Base-by-base conservation (phyloP, 148 eudicot genomes). In the Polygonum aviculare region DNA sequence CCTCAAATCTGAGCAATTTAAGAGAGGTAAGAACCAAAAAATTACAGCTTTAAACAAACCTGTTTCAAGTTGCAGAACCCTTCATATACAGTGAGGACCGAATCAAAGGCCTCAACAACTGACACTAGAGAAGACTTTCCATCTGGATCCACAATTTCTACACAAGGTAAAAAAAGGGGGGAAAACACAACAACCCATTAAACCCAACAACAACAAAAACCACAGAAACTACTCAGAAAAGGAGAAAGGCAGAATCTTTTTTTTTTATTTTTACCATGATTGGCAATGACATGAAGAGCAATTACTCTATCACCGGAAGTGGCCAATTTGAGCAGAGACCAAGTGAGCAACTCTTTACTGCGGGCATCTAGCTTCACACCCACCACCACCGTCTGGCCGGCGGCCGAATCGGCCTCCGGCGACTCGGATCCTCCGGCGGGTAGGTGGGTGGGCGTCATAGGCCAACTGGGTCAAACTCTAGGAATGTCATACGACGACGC, bases 51-150 rank as follows among this genome's bases (percentile, higher is more conserved):
- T 18, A 72, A 77, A 80, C 50, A 50, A 36, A 94, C 98, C 95
- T 94, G 97, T 79, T 90, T 94, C 35, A 94, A 84, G 84, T 87
- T 91, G 82, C 98, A 90, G 82, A 94, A 94, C 12, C 93, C 98
- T 85, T 94, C 93, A 78, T 90, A 92, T 21, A 91, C 93, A 19
- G 87, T 87, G 78, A 94, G 85, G 77, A 94, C 81, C 31, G 93
- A 91, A 77, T 94, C 98, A 80, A 94, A 94, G 21, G 91, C 86
- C 85, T 90, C 89, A 59, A 94, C 98, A 49, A 94, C 80, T 39
- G 97, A 84, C 36, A 91, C 80, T 78, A 92, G 74, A 51, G 84
- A 76, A 10, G 94, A 86, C 54, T 88, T 90, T 69, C 92, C 92
- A 77, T 90, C 90, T 79, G 71, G 86, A 82, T 88, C 87, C 80